phyloP scores from a whole-genome alignment of 441 rosid species.

The Arabidopsis lyrata region DNA sequence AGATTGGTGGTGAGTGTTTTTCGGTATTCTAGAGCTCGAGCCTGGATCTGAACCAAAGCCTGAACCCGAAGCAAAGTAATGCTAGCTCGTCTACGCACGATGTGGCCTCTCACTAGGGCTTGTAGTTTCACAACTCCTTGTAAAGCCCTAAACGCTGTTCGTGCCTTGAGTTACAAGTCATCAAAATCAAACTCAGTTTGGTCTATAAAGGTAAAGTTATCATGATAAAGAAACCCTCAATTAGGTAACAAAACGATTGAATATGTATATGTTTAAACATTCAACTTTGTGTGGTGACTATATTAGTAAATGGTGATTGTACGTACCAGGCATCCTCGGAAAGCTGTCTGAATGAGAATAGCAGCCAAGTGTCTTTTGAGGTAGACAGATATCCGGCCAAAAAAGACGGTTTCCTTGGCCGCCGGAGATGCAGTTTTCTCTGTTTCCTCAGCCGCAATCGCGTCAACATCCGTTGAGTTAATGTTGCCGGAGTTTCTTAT shows the following conservation, averaged over 20 bases:
- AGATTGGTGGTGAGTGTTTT: slow-evolving; percentile 38
- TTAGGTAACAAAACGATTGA: no score
- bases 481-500: slow-evolving; percentile 28
- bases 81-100: slow-evolving; percentile 60
- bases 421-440: slow-evolving; percentile 52
- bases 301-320: not conserved
- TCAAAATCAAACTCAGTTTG: slow-evolving; percentile 11
- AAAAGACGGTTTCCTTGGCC: slow-evolving; percentile 51
- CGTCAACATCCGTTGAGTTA: not conserved
- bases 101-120: slow-evolving; percentile 71
- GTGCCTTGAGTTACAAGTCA: slow-evolving; percentile 57
- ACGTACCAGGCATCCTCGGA: slow-evolving; percentile 70
- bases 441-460: slow-evolving; percentile 46
- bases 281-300: slow-evolving; percentile 6
- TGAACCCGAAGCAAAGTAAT: slow-evolving; percentile 57
- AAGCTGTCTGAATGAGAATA: slow-evolving; percentile 60
- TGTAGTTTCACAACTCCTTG: slow-evolving; percentile 67
- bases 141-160: slow-evolving; percentile 64
- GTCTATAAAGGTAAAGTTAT: not conserved
- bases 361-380: slow-evolving; percentile 54
- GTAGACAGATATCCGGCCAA: slow-evolving; percentile 44
- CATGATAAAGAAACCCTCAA: no score
- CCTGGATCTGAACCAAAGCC: slow-evolving; percentile 61
- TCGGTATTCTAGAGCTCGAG: slow-evolving; percentile 53
- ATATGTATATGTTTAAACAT: not conserved